These are phyloP conservation scores for Cyclotella distinguenda DNA, from an alignment of 108 stramenopile species.

Conservation along the genomic window DNA sequence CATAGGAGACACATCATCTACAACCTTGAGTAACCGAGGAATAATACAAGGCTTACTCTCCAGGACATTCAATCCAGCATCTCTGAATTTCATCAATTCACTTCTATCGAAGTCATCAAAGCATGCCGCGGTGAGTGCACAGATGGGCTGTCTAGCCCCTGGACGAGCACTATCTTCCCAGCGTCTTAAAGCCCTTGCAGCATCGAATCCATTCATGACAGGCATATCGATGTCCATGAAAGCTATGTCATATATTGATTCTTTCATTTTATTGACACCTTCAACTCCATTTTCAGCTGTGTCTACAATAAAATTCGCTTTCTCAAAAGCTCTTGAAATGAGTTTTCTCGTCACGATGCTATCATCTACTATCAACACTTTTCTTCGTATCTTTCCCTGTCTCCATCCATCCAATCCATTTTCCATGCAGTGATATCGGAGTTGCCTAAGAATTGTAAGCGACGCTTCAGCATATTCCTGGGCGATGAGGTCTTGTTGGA, in stretches of 20 bases:
- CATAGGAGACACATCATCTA: slow-evolving; percentile 92
- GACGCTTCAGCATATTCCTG: slow-evolving; percentile 90
- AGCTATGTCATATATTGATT: slow-evolving; percentile 88
- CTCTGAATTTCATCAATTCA: slow-evolving; percentile 89
- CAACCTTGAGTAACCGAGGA: slow-evolving; percentile 86
- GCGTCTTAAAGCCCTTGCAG: slow-evolving; percentile 76
- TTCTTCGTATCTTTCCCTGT: slow-evolving; percentile 78
- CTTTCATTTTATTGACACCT: slow-evolving; percentile 86
- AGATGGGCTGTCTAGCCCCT: slow-evolving; percentile 87
- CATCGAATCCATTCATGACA: slow-evolving; percentile 92
- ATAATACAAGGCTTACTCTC: slow-evolving; percentile 91
- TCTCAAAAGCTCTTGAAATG: slow-evolving; percentile 83
- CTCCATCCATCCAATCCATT: slow-evolving; percentile 89
- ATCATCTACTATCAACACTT: slow-evolving; percentile 88
- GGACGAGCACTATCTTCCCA: slow-evolving; percentile 86
- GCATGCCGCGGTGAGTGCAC: slow-evolving; percentile 85
- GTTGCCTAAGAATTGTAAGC: slow-evolving; percentile 80
- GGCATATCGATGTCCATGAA: slow-evolving; percentile 97
- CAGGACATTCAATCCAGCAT: slow-evolving; percentile 89
- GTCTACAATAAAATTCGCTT: slow-evolving; percentile 87
- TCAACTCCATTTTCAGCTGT: slow-evolving; percentile 86
- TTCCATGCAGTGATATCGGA: slow-evolving; percentile 93
- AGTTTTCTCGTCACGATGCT: slow-evolving; percentile 79
- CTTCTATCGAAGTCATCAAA: slow-evolving; percentile 85
- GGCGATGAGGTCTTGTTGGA: slow-evolving; percentile 78